phyloP scores from a whole-genome alignment of 192 early-diverging fungal genomes.

The Dissophora globulifera region DNA sequence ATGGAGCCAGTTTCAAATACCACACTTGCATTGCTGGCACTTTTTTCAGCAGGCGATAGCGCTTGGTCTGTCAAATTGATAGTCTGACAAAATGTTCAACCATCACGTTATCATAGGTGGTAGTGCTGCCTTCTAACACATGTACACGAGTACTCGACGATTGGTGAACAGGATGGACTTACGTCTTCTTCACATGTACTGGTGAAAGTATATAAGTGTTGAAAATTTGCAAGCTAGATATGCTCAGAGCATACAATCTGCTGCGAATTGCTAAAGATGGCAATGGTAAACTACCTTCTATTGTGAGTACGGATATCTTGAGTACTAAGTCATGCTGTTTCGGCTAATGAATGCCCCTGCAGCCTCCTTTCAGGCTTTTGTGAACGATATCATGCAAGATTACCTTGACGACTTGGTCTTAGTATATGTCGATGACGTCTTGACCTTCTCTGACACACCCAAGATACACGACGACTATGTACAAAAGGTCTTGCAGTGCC shows the following conservation, averaged over 20 bases:
- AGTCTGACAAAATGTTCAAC: no score
- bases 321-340: constrained; percentile 54
- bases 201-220: no score
- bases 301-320: constrained; percentile 29
- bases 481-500: constrained; percentile 9
- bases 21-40: no score
- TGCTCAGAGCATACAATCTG: constrained; percentile 56
- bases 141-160: no score
- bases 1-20: no score
- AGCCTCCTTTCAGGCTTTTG: constrained; percentile 50
- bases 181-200: no score
- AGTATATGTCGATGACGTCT: constrained; percentile 61
- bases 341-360: constrained; percentile 52
- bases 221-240: constrained; percentile 61
- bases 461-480: constrained; percentile 48
- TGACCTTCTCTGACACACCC: constrained; percentile 54
- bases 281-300: constrained; percentile 53
- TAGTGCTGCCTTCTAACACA: no score
- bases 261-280: constrained; percentile 48
- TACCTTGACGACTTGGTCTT: constrained; percentile 21
- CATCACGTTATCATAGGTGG: no score
- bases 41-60: no score
- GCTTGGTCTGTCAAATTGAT: no score
- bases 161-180: no score
- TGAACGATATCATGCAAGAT: constrained; percentile 50